A percentile compares a stretch with the other conserved stretches of the same genome.
phyloP scores from a whole-genome alignment of 257 asterid species.

The Jacaranda copaia region DNA sequence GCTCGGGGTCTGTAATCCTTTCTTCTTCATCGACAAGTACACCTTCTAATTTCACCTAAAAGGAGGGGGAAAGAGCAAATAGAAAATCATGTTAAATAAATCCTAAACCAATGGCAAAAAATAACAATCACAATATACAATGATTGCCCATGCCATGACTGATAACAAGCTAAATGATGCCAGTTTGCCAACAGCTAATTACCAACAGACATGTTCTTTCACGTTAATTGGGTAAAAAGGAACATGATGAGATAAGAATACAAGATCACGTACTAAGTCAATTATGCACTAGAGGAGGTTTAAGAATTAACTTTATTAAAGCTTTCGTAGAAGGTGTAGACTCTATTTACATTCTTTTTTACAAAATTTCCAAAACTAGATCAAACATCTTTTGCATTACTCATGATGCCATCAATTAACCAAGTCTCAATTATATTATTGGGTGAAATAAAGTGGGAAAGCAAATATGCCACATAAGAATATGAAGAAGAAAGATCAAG shows the following conservation, averaged over 20 bases:
- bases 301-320: conserved; percentile 9
- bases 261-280: not conserved
- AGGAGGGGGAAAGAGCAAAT: not conserved
- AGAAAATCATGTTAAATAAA: not conserved
- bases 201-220: conserved; percentile 11
- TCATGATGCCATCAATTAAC: conserved; percentile 18
- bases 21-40: conserved; percentile 80
- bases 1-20: conserved; percentile 75
- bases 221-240: not conserved
- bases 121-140: not conserved
- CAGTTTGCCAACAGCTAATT: not conserved
- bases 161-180: not conserved
- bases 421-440: conserved; percentile 15
- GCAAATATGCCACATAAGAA: not conserved
- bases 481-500: conserved; percentile 9
- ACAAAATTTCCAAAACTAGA: not conserved
- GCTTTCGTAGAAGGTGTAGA: conserved; percentile 2
- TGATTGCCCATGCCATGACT: not conserved
- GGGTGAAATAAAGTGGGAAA: not conserved
- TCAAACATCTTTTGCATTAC: conserved; percentile 5
- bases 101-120: not conserved
- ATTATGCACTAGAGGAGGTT: conserved; percentile 3
- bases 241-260: not conserved
- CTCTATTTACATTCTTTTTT: not conserved
- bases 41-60: conserved; percentile 80